phyloP scores from a whole-genome alignment of 164 flowering plant species.

The Macadamia integrifolia region DNA sequence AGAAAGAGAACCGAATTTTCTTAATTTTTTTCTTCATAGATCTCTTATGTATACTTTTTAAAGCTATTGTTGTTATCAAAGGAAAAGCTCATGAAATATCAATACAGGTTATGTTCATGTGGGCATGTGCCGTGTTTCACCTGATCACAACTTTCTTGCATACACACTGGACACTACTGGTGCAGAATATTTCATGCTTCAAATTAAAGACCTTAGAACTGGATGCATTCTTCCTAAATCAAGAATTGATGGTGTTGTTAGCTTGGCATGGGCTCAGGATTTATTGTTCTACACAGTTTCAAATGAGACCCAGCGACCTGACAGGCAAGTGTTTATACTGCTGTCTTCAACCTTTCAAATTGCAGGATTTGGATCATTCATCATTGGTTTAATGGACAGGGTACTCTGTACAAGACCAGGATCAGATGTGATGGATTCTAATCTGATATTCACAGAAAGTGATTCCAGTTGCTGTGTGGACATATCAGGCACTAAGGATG shows the following conservation, averaged over 20 bases:
- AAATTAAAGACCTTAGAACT: slow-evolving; percentile 61
- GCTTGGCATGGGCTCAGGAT: slow-evolving; percentile 90
- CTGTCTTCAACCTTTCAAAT: slow-evolving; percentile 1
- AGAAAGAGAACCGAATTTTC: no score
- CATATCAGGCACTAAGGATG: slow-evolving; percentile 90
- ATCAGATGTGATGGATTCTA: slow-evolving; percentile 29
- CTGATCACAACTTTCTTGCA: slow-evolving; percentile 85
- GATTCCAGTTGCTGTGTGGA: slow-evolving; percentile 79
- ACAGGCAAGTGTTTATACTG: slow-evolving; percentile 40
- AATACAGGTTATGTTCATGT: slow-evolving; percentile 83
- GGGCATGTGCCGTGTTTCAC: slow-evolving; percentile 84
- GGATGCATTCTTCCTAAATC: slow-evolving; percentile 34
- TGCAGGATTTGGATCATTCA: neutral
- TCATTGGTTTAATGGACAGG: slow-evolving; percentile 36
- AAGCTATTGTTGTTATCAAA: no score
- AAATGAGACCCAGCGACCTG: slow-evolving; percentile 76
- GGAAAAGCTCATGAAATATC: no score
- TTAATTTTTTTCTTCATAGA: no score
- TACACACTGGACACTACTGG: slow-evolving; percentile 79
- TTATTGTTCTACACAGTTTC: slow-evolving; percentile 60
- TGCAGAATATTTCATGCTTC: slow-evolving; percentile 59
- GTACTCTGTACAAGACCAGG: slow-evolving; percentile 54
- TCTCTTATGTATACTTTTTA: no score
- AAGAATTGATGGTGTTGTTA: slow-evolving; percentile 63
- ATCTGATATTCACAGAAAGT: slow-evolving; percentile 49